Evolutionary conservation across 306 rosid genomes (phyloP).

Genomic region (Trichosanthes truncata): DNA sequence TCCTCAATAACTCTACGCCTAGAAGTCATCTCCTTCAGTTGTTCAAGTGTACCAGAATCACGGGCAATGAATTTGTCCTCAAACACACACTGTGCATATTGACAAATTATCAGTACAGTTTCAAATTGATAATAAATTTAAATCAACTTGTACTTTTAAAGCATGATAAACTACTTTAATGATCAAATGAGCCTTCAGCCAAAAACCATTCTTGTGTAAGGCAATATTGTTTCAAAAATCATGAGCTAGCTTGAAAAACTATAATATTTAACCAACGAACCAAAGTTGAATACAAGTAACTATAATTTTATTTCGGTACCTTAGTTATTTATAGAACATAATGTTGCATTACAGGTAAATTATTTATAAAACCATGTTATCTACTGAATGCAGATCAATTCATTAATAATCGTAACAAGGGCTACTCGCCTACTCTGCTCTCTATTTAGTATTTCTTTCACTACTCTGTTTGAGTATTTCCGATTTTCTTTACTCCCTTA

Average conservation of each 20-base stretch:
- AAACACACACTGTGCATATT: conserved; percentile 51
- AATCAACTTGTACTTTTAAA: neutral
- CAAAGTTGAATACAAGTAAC: neutral
- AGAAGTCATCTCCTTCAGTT: conserved; percentile 68
- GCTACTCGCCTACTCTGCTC: neutral
- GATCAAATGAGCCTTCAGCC: neutral
- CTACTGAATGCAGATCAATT: neutral
- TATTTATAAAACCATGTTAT: neutral
- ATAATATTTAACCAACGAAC: neutral
- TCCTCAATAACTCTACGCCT: conserved; percentile 63
- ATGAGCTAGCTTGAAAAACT: neutral
- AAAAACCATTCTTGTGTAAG: neutral
- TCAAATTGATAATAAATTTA: neutral
- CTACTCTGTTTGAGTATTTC: neutral
- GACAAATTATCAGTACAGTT: conserved; percentile 5
- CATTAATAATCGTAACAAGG: neutral
- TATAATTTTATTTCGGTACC: neutral
- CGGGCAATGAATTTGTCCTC: conserved; percentile 43
- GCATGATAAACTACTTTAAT: neutral
- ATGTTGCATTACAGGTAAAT: neutral
- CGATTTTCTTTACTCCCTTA: neutral
- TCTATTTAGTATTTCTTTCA: neutral
- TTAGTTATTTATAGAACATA: neutral
- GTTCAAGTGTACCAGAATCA: conserved; percentile 67
- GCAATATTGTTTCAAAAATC: neutral